Evolutionary conservation across 2,329 filamentous ascomycete species (phyloP), one percentile per base, ranked within the genome.

Genomic region (Cercospora zeina): DNA sequence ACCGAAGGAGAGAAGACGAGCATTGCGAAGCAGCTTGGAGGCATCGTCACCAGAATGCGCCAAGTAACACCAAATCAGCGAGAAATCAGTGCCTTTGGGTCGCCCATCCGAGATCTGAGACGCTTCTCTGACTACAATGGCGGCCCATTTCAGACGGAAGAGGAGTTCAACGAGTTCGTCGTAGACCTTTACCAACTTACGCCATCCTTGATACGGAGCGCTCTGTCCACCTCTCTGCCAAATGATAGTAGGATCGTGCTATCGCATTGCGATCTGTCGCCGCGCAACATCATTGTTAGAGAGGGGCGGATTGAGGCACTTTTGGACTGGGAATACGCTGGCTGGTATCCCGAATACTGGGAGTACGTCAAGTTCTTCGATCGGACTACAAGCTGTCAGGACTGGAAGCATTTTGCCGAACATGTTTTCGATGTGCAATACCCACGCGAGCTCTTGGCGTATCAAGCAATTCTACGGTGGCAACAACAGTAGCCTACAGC

Each of bases 261-360:
- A 45, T 67, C 66, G 3, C 67, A 68, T 49, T 62, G 60, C 13
- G 67, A 69, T 45, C 55, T 70, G 16, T 56, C 58, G 2, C 59
- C 57, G 9, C 54, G 60, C 2, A 68, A 70, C 45, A 67, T 70
- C 51, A 64, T 70, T n/a, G 59, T 68, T 27, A 55, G 58, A 21
- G 61, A 53, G 11, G 62, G 58, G 24, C 45, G 45, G 4, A 57
- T 68, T 21, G 24, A 57, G 34, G 65, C 50, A 9, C 56, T 68
- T 21, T 24, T 70, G 24, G 69, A 69, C 54, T 70, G 64, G 68
- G 65, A 70, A 50, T 64, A 47, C 13, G 49, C 63, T 53, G 65
- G 68, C 16, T 68, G 64, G 64, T 68, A 64, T 42, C 67, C 68
- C n/a, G 67, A 68, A 39, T 64, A 67, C 39, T 69, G 62, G 59